Percentiles rank a stretch among this genome's conserved stretches.
These are phyloP conservation scores for Populus hybrid DNA, from an alignment of 441 rosid species.

Conservation along the genomic window DNA sequence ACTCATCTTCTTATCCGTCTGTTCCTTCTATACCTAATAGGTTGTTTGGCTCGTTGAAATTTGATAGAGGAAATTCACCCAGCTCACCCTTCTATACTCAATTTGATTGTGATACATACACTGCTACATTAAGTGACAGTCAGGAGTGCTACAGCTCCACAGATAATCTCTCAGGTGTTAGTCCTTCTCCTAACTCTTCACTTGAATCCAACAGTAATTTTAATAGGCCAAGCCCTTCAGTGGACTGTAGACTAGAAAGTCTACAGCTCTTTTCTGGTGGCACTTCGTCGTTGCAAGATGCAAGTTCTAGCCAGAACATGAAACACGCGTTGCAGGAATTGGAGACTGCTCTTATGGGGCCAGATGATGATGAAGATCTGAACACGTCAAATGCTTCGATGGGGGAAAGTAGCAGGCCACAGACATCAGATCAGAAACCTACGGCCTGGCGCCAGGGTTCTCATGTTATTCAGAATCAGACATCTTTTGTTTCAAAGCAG, in stretches of 20 bases:
- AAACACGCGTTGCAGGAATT: constrained; percentile 41
- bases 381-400: constrained; percentile 18
- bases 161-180: constrained; percentile 36
- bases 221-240: constrained; percentile 34
- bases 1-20: constrained; percentile 35
- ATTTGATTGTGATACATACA: constrained; percentile 35
- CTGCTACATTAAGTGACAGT: constrained; percentile 40
- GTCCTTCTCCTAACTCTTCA: background rate
- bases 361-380: constrained; percentile 36
- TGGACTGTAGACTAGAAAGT: constrained; percentile 19
- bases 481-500: constrained; percentile 26
- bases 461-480: constrained; percentile 30
- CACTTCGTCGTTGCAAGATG: constrained; percentile 28
- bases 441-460: constrained; percentile 32
- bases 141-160: constrained; percentile 50
- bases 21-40: constrained; percentile 39
- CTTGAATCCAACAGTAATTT: constrained; percentile 32
- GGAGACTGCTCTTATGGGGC: constrained; percentile 52
- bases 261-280: constrained; percentile 19
- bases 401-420: constrained; percentile 25
- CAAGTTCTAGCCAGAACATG: constrained; percentile 31
- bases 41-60: constrained; percentile 34
- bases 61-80: constrained; percentile 41
- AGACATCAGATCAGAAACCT: constrained; percentile 29
- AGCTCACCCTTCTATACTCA: constrained; percentile 39